phyloP scores from a whole-genome alignment of 805 yeast species.

The Pichia exigua region DNA sequence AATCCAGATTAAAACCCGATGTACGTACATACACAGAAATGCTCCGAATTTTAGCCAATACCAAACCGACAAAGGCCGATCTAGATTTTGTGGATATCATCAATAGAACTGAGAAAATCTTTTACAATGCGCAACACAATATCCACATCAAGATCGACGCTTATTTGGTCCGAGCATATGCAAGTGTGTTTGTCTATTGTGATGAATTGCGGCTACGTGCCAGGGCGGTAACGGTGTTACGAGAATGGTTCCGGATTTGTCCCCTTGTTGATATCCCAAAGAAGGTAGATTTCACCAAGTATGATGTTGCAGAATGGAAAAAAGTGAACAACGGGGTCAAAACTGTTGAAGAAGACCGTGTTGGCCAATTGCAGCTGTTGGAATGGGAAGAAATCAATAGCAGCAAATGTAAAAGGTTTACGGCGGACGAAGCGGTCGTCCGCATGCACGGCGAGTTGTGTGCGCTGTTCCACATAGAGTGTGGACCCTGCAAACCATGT shows the following conservation, averaged over 20 bases:
- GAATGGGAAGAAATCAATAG: neutral
- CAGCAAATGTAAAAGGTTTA: neutral
- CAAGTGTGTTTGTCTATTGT: constrained; percentile 20
- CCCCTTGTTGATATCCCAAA: constrained; percentile 15
- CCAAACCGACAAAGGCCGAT: constrained; percentile 1
- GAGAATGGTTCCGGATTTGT: constrained; percentile 25
- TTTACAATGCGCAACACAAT: constrained; percentile 16
- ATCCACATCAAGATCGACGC: constrained; percentile 15
- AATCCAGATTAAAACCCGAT: constrained; percentile 24
- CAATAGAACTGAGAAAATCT: constrained; percentile 17
- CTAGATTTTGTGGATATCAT: constrained; percentile 14
- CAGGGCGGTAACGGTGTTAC: constrained; percentile 20
- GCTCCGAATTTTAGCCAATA: constrained; percentile 16
- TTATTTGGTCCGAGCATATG: constrained; percentile 19
- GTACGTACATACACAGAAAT: constrained; percentile 29
- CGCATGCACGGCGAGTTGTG: neutral
- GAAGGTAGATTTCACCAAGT: constrained; percentile 4
- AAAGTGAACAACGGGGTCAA: neutral
- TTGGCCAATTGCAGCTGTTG: neutral
- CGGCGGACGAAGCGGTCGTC: neutral
- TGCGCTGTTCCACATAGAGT: neutral
- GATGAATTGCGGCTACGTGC: constrained; percentile 21
- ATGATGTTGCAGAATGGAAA: constrained; percentile 2
- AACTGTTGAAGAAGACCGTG: neutral
- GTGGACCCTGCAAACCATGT: neutral